Percentiles rank a stretch among this genome's conserved stretches.
Evolutionary conservation across 176 grass and related monocot species (phyloP).

Genomic region (Sorghum bicolor): Sorghum_bicolor_NCBIv3 NC_012872.2:11091001-11091500

Average conservation of each 20-base stretch:
- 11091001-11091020: not conserved
- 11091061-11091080: not conserved
- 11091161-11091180: slow-evolving; percentile 72
- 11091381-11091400: too few relatives aligned
- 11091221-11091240: slow-evolving; percentile 3
- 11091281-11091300: too few relatives aligned
- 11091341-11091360: too few relatives aligned
- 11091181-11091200: not conserved
- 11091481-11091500: too few relatives aligned
- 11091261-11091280: too few relatives aligned
- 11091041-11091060: not conserved
- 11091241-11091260: not conserved
- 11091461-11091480: too few relatives aligned
- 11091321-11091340: too few relatives aligned
- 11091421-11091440: too few relatives aligned
- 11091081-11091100: slow-evolving; percentile 22
- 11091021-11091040: not conserved
- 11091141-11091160: slow-evolving; percentile 96
- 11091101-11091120: slow-evolving; percentile 81
- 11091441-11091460: too few relatives aligned
- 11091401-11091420: too few relatives aligned
- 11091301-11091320: too few relatives aligned
- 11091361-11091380: too few relatives aligned
- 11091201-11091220: not conserved
- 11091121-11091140: slow-evolving; percentile 71